These are phyloP conservation scores for Solanum bukasovii DNA, from an alignment of 257 asterid species.

Conservation along the genomic window DNA sequence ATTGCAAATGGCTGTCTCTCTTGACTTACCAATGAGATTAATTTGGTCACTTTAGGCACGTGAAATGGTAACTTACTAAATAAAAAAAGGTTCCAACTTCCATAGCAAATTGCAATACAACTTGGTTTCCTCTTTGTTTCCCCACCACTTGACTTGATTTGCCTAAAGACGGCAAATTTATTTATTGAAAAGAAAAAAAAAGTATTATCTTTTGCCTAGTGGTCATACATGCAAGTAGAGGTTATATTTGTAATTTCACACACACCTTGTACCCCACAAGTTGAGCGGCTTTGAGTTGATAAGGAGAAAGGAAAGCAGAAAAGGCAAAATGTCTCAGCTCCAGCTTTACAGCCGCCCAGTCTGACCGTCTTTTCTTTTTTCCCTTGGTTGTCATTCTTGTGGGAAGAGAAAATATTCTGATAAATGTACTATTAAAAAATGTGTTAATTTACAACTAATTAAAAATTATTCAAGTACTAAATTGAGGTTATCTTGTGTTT, in stretches of 20 bases:
- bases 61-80: neutral
- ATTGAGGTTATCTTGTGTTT: neutral
- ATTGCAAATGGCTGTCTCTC: neutral
- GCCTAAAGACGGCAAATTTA: neutral
- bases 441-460: neutral
- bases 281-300: neutral
- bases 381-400: neutral
- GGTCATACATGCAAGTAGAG: neutral
- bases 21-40: neutral
- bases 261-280: neutral
- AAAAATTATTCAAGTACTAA: neutral
- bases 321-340: neutral
- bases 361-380: constrained; percentile 12
- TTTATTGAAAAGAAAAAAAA: neutral
- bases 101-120: neutral
- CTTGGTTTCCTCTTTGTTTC: neutral
- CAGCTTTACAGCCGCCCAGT: constrained; percentile 23
- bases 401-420: neutral
- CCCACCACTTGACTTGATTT: neutral
- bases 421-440: neutral
- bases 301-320: neutral
- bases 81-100: neutral
- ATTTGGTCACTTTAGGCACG: neutral
- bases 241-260: neutral
- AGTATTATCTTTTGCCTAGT: neutral